phyloP scores from a whole-genome alignment of 1,284 basidiomycete genomes.

The Rhodotorula sp. region DNA sequence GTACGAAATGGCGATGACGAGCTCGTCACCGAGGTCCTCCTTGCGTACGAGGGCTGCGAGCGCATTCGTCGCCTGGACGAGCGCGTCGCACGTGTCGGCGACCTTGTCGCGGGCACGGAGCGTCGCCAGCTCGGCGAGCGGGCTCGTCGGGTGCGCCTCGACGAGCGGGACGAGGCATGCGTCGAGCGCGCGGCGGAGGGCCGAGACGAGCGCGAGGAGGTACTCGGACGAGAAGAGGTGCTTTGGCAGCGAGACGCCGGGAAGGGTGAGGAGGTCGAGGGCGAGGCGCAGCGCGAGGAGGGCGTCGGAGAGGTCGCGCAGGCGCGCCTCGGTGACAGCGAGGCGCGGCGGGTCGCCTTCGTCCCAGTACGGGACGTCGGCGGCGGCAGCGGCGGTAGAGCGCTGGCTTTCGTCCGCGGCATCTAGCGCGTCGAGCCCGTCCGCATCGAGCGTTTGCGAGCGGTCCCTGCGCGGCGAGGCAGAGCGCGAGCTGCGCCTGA shows the following conservation, averaged over 20 bases:
- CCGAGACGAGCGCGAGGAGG: conserved; percentile 63
- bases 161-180: conserved; percentile 37
- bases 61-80: conserved; percentile 11
- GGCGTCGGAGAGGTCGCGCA: conserved; percentile 26
- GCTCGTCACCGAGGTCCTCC: conserved; percentile 73
- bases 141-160: conserved; percentile 45
- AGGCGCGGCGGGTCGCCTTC: conserved; percentile 7
- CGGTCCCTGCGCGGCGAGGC: conserved; percentile 52
- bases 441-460: conserved; percentile 6
- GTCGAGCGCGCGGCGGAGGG: conserved; percentile 53
- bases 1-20: conserved; percentile 87
- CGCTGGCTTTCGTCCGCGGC: conserved; percentile 38
- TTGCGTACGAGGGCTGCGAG: conserved; percentile 22
- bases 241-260: conserved; percentile 16
- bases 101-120: conserved; percentile 6
- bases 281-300: conserved; percentile 32
- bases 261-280: conserved; percentile 33
- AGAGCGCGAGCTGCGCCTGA: conserved; percentile 38
- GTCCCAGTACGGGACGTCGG: conserved; percentile 25
- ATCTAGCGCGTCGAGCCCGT: conserved; percentile 45
- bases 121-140: conserved; percentile 51
- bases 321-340: background rate
- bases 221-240: conserved; percentile 49
- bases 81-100: conserved; percentile 7
- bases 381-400: background rate